These are phyloP conservation scores for Aspergillus pseudoterreus DNA, from an alignment of 2,329 filamentous ascomycete species.

Conservation along the genomic window DNA sequence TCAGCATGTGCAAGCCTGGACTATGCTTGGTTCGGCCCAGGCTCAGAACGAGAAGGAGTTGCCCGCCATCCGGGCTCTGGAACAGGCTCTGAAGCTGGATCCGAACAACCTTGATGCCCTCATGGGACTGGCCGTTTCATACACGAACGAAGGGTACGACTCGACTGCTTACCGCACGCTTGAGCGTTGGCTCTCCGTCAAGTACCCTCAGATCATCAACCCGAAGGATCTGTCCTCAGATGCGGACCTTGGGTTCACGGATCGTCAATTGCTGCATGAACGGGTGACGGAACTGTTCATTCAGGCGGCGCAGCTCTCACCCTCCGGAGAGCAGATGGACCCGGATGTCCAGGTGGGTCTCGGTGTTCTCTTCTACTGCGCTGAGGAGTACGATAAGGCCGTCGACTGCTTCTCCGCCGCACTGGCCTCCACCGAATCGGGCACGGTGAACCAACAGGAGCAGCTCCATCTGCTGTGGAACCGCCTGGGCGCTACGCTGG, in stretches of 20 bases:
- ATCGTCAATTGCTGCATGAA: conserved; percentile 83
- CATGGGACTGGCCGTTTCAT: conserved; percentile 93
- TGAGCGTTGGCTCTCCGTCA: conserved; percentile 93
- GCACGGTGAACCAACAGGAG: conserved; percentile 75
- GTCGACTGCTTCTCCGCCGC: conserved; percentile 97
- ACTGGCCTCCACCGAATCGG: conserved; percentile 78
- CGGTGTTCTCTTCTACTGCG: conserved; percentile 95
- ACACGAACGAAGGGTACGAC: conserved; percentile 98
- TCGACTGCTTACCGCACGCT: conserved; percentile 93
- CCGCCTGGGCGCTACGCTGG: conserved; percentile 88
- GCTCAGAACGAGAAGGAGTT: conserved; percentile 99
- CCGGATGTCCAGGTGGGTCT: conserved; percentile 97
- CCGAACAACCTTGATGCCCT: conserved; percentile 81
- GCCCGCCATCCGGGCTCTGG: conserved; percentile 87
- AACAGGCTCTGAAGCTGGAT: conserved; percentile 85
- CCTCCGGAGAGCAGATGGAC: conserved; percentile 92
- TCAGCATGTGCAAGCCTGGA: conserved; percentile 88
- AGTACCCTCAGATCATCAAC: conserved; percentile 80
- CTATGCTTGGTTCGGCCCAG: conserved; percentile 83
- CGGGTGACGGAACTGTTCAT: conserved; percentile 91
- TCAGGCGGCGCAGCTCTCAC: conserved; percentile 83
- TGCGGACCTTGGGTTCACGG: conserved; percentile 89
- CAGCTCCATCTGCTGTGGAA: conserved; percentile 97
- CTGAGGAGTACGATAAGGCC: conserved; percentile 96
- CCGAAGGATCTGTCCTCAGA: conserved; percentile 68